Base-by-base conservation (phyloP, 1,139 yeast genomes). In the Sugiyamaella castrensis region DNA sequence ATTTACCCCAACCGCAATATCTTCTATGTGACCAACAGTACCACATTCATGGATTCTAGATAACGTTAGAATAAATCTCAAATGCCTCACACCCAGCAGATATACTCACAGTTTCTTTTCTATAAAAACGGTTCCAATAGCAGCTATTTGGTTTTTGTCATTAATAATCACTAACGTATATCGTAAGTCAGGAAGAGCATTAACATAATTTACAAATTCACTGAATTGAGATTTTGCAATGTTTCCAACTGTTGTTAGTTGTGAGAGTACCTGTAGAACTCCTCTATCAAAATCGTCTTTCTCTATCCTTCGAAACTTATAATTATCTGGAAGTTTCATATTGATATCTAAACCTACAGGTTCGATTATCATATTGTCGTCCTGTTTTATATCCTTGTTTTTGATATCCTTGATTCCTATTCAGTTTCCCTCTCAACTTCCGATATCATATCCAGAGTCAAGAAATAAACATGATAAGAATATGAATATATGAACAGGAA, bases 11-110 rank as follows among this genome's bases (percentile, higher is more conserved):
- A 91, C 95, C 0, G 96, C 84, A 48, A 91, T 87, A 62, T 91
- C 98, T 64, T 91, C 98, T 53, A 91, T 84, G 68, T 91, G 98
- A 1, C 97, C 98, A n/a, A 87, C 94, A 47, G 73, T 65, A 0
- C 95, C 94, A 64, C 91, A 81, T 36, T 72, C 78, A 62, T 88
- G 97, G 46, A 71, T 69, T 24, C 46, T 42, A n/a, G 10, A 13
- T 51, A 43, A 44, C 7, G 46, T 37, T 42, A 41, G 31, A 13
- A 12, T 12, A 26, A 8, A 29, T 16, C 13, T 15, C 9, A 11
- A 13, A 13, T 28, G 13, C 13, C 26, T 8, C 8, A 35, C 8
- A 43, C 55, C 27, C 40, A 53, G n/a, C n/a, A n/a, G n/a, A n/a
- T n/a, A 7, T 10, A n/a, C 46, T 42, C 34, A 42, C 49, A 71